Evolutionary conservation across 1,284 basidiomycete genomes (phyloP), one percentile per base, ranked within the genome.

Genomic region (Flammula alnicola): DNA sequence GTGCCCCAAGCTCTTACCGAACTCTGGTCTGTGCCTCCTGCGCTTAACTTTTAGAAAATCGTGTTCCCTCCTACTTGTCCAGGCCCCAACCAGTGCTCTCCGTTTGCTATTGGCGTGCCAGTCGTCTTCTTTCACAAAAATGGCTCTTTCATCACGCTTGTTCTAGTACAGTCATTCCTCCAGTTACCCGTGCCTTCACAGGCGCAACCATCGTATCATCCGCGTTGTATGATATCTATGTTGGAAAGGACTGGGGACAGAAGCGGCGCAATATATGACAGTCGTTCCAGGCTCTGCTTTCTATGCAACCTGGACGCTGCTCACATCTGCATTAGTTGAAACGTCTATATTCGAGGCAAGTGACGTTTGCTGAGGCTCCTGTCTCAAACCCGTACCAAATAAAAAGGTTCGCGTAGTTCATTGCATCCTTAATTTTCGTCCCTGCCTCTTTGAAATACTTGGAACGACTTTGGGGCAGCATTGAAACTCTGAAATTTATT

Each of bases 261-360:
- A 73, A 25, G 72, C 65, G 59, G 74, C 65, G 27, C 86, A 91
- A n/a, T 98, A 91, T 75, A 76, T 98, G 58, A 86, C 91, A 7
- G 75, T 98, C 46, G 78, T 94, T 9, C 95, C 96, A 2, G 94
- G 92, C 25, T 79, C 79, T 27, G 90, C 88, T 63, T 67, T 93
- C 38, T 93, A 88, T 72, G 89, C 88, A 60, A 95, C 96, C 22
- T 99, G 95, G 95, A 95, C 93, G 2, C 80, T 98, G n/a, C n/a
- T n/a, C n/a, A n/a, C n/a, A n/a, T n/a, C n/a, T n/a, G n/a, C n/a
- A n/a, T n/a, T n/a, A n/a, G 90, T 96, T 38, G 96, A 98, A 72
- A 83, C 86, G 41, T 87, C 80, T 50, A 61, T 95, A 49, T 69
- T 93, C 56, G 94, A 96, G 81, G 95, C 93, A 52, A 62, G 86